Evolutionary conservation across 306 rosid genomes (phyloP).

Genomic region (Cucurbita moschata): DNA sequence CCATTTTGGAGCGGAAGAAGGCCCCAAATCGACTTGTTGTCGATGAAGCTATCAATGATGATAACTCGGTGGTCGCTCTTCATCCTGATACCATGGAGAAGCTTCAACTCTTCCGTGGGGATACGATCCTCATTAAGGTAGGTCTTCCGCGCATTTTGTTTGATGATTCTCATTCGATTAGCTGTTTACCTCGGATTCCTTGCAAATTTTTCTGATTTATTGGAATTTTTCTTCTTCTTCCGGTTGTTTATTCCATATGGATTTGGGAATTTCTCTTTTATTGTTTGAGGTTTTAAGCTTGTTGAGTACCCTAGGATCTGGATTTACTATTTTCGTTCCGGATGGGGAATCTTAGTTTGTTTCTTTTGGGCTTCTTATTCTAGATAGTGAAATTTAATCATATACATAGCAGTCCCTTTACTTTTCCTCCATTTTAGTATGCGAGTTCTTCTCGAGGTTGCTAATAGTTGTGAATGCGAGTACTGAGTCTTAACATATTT

Average conservation of each 20-base stretch:
- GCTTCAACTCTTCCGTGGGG: constrained; percentile 86
- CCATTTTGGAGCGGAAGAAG: constrained; percentile 88
- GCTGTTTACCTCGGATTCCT: background rate
- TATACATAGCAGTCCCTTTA: background rate
- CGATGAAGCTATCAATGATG: constrained; percentile 85
- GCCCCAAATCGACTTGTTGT: constrained; percentile 78
- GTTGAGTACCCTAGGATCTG: background rate
- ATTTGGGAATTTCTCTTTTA: background rate
- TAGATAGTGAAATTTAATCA: background rate
- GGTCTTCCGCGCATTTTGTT: background rate
- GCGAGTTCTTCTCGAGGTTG: background rate
- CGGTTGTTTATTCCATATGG: background rate
- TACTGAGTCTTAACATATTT: background rate
- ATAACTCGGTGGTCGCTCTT: constrained; percentile 84
- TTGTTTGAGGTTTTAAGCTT: background rate
- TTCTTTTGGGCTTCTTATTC: background rate
- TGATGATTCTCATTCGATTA: background rate
- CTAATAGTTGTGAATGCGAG: background rate
- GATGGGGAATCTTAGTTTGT: background rate
- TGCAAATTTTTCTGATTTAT: background rate
- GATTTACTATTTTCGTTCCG: background rate
- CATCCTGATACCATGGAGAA: constrained; percentile 90
- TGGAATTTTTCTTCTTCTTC: background rate
- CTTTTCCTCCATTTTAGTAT: background rate
- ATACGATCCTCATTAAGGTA: constrained; percentile 84